Evolutionary conservation across 225 moss, liverwort and hornwort genomes (phyloP).

Genomic region (Straminergon stramineum): DNA sequence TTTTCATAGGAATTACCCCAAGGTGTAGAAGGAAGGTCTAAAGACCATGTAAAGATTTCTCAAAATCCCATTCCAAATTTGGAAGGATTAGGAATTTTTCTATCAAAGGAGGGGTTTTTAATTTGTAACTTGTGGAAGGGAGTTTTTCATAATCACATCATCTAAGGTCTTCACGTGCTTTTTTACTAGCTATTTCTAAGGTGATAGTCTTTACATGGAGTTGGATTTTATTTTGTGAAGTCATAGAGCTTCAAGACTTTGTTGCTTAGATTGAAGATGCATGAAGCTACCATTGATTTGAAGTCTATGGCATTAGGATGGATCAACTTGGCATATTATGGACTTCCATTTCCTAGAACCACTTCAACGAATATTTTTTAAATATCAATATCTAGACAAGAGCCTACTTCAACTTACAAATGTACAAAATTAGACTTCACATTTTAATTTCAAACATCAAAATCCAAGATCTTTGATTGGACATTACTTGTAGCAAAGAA

Average conservation of each 20-base stretch:
- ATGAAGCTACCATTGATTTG: neutral
- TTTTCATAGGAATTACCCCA: neutral
- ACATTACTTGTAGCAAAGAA: neutral
- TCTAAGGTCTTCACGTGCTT: fast-evolving
- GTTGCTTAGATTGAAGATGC: too few relatives aligned
- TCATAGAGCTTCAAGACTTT: too few relatives aligned
- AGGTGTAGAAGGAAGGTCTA: neutral
- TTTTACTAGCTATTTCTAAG: neutral
- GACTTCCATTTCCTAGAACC: neutral
- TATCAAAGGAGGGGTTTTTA: neutral
- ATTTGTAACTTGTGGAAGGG: fast-evolving
- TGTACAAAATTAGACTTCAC: neutral
- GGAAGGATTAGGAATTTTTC: neutral
- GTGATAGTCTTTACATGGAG: too few relatives aligned
- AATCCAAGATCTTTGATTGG: neutral
- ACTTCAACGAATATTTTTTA: neutral
- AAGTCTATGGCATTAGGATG: neutral
- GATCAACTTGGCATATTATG: neutral
- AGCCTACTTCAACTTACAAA: neutral
- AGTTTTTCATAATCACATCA: neutral
- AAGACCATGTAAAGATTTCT: neutral
- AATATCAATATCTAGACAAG: neutral
- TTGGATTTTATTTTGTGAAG: neutral
- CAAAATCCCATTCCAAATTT: neutral
- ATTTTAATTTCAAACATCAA: neutral